A percentile compares a stretch with the other conserved stretches of the same genome.
These are phyloP conservation scores for Senecio squalidus DNA, from an alignment of 140 eudicot genomes.

Conservation along the genomic window DNA sequence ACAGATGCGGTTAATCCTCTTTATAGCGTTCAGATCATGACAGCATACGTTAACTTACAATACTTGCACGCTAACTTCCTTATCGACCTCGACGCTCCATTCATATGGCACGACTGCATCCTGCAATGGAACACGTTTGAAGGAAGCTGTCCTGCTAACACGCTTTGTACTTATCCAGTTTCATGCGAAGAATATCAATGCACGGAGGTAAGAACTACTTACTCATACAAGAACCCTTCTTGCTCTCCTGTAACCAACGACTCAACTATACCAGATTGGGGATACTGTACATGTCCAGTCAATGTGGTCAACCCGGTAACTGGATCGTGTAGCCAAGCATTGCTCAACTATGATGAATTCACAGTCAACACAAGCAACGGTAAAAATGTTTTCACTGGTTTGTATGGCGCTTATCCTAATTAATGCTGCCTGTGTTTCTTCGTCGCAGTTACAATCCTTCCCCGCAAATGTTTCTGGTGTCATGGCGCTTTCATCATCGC, in stretches of 20 bases:
- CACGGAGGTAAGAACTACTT: neutral
- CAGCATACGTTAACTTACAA: neutral
- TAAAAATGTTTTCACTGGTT: neutral
- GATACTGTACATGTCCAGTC: conserved; percentile 21
- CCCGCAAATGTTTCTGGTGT: conserved; percentile 11
- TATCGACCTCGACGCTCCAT: conserved; percentile 33
- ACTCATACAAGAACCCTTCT: conserved; percentile 1
- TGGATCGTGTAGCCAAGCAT: conserved; percentile 23
- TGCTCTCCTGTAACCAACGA: neutral
- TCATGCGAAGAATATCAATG: conserved; percentile 12
- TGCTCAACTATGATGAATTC: conserved; percentile 14
- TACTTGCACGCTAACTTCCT: conserved; percentile 21
- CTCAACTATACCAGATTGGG: conserved; percentile 6
- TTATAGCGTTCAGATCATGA: conserved; percentile 25
- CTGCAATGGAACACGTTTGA: conserved; percentile 6
- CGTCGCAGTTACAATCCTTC: conserved; percentile 1
- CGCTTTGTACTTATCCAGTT: conserved; percentile 8
- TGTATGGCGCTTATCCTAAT: neutral
- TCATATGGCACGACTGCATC: conserved; percentile 27
- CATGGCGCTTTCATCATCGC: conserved; percentile 4
- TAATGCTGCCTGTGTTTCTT: conserved; percentile 3
- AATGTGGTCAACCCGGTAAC: conserved; percentile 29
- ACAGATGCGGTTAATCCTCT: conserved; percentile 25
- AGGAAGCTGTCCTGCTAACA: conserved; percentile 9
- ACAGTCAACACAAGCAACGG: neutral